Base-by-base conservation (phyloP, 108 stramenopile genomes). In the Epithemia pelagica region DNA sequence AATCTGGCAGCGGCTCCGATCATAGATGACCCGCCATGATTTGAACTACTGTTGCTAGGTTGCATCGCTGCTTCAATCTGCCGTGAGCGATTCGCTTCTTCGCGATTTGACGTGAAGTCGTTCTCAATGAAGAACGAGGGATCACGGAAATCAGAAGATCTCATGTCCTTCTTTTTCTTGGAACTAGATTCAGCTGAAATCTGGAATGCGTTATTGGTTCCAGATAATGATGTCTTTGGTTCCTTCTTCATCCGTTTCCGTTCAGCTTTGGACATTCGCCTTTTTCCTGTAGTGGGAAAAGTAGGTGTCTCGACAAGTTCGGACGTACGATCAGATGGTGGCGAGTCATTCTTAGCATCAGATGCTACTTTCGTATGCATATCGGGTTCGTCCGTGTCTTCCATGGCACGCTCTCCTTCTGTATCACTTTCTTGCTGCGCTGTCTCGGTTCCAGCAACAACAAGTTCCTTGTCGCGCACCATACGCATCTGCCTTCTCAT, bases 251-350 rank as follows among this genome's bases (percentile, higher is more conserved):
- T 58, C 18, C 81, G 80, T 61, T 85, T 89, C 1, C 96, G 77
- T 69, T 97, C 96, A 2, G 95, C 95, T 54, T 94, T 95, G 32
- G 96, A 96, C 28, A 99, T 72, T 32, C 90, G 88, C 19, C 90
- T 78, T 61, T 93, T 91, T 10, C 65, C 65, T 27, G 64, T 61
- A 2, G 21, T 58, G 5, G 5, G 10, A 15, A 15, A 46, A 58
- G 56, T 8, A 58, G 26, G 7, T 19, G 21, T 21, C 7, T 7
- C 56, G 21, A 27, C 21, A 3, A 27, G 21, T 8, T 32, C 53
- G 31, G 31, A 26, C 2, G 55, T 29, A n/a, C n/a, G n/a, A 33
- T 59, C 71, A 54, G 62, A 22, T 18, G 56, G 23, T 28, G 22
- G 67, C 31, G 22, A 0, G 1, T 51, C 31, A 22, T 28, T 22